Evolutionary conservation across 768 basidiomycete species (phyloP).

Genomic region (Amyloporia xantha): DNA sequence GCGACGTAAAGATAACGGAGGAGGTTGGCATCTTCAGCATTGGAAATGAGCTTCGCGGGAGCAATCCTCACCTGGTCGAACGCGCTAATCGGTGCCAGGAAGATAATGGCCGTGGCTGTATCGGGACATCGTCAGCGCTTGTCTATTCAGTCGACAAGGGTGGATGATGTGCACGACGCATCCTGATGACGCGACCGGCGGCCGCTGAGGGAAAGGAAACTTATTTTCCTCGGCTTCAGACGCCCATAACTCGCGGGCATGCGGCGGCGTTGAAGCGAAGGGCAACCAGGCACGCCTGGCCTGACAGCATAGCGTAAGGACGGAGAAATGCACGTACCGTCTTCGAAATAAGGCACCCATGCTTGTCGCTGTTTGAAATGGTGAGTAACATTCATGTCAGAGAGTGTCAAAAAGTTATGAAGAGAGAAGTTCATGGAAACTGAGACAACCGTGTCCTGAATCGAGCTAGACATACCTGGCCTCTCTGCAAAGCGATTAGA

Average conservation of each 20-base stretch:
- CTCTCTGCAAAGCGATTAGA: conserved; percentile 35
- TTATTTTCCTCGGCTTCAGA: no score
- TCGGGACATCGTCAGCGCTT: neutral
- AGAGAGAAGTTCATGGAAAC: conserved; percentile 11
- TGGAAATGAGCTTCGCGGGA: no score
- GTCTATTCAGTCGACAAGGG: neutral
- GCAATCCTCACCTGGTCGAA: conserved; percentile 64
- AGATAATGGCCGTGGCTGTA: conserved; percentile 76
- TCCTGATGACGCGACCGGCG: neutral
- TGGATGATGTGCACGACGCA: neutral
- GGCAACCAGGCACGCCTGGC: no score
- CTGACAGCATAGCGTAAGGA: no score
- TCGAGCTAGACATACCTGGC: conserved; percentile 42
- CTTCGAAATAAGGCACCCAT: conserved; percentile 84
- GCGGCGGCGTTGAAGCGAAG: no score
- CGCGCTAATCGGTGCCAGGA: conserved; percentile 79
- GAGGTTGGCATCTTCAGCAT: no score
- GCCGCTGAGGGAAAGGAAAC: neutral
- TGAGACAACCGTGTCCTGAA: no score
- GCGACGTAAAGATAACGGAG: no score
- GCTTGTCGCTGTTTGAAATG: conserved; percentile 57
- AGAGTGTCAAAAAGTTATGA: conserved; percentile 1
- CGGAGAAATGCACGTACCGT: conserved; percentile 39
- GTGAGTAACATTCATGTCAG: no score
- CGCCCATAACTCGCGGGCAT: no score